Conservation (phyloP, 2,329 filamentous ascomycete species). For the Pyricularia pennisetigena region DNA sequence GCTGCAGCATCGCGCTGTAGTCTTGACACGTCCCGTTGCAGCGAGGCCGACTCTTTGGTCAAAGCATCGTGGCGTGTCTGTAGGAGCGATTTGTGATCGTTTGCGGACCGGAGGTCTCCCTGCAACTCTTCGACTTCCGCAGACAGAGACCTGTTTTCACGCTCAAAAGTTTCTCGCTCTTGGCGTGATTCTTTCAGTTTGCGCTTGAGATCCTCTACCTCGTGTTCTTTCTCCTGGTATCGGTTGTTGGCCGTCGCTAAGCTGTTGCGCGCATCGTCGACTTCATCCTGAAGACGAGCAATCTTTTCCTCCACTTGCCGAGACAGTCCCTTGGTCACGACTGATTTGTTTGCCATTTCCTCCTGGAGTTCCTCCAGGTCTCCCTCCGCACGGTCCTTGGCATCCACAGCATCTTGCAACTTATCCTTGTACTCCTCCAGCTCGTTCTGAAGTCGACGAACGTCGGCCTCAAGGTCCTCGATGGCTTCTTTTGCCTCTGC, state of each 20-base stretch:
- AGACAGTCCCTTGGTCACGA: conserved; percentile 63
- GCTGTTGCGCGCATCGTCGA: conserved; percentile 42
- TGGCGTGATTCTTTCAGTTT: conserved; percentile 32
- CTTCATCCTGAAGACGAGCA: conserved; percentile 54
- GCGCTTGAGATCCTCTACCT: conserved; percentile 33
- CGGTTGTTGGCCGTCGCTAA: conserved; percentile 42
- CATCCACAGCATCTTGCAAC: conserved; percentile 39
- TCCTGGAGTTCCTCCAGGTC: conserved; percentile 61
- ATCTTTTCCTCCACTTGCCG: conserved; percentile 67
- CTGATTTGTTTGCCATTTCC: conserved; percentile 70
- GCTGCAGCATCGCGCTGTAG: conserved; percentile 36
- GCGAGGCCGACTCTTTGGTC: conserved; percentile 52
- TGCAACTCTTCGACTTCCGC: conserved; percentile 44
- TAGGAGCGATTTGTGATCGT: conserved; percentile 58
- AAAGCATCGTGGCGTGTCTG: conserved; percentile 60
- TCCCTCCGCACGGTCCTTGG: conserved; percentile 47
- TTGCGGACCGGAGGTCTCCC: conserved; percentile 45
- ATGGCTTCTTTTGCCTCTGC: conserved; percentile 49
- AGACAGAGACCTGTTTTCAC: conserved; percentile 27
- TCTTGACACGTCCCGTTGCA: conserved; percentile 53
- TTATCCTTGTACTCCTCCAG: conserved; percentile 44
- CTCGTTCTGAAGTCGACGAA: conserved; percentile 44
- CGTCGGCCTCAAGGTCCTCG: conserved; percentile 44
- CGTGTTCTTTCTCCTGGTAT: conserved; percentile 32
- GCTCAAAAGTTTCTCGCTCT: conserved; percentile 29